phyloP scores from a whole-genome alignment of 108 stramenopile species.

The Nitzschia sp. region DNA sequence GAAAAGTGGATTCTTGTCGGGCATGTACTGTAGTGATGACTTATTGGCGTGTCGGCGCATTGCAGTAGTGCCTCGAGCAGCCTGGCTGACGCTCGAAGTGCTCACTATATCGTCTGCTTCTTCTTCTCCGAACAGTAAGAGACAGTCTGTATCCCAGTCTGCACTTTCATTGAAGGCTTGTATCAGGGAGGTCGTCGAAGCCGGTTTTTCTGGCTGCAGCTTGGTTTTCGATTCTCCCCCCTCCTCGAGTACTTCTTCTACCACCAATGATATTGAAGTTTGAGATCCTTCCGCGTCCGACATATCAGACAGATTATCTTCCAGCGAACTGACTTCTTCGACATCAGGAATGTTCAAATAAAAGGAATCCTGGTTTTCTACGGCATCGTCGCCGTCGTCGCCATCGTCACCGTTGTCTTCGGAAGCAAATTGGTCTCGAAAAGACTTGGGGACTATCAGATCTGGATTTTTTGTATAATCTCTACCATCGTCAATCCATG shows the following conservation, averaged over 20 bases:
- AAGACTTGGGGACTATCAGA: not conserved
- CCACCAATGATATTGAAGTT: not conserved
- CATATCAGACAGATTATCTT: not conserved
- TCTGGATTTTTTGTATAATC: not conserved
- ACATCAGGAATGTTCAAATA: not conserved
- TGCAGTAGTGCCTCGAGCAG: not conserved
- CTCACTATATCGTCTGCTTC: not conserved
- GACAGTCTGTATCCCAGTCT: not conserved
- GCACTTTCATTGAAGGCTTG: not conserved
- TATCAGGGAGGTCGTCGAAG: not conserved
- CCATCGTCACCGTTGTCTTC: not conserved
- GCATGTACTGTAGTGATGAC: not conserved
- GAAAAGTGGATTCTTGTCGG: not conserved
- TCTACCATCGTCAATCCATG: slow-evolving; percentile 10
- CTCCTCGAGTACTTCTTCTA: not conserved
- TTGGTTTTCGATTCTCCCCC: not conserved
- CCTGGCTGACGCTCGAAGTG: not conserved
- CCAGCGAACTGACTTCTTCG: slow-evolving; percentile 7
- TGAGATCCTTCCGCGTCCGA: not conserved
- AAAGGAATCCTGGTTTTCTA: not conserved
- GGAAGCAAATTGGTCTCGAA: slow-evolving; percentile 1
- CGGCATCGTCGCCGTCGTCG: not conserved
- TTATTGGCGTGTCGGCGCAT: not conserved
- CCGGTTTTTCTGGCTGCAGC: not conserved
- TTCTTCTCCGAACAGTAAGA: not conserved